These are phyloP conservation scores for Purpureocillium takamizusanense DNA, from an alignment of 2,329 filamentous ascomycete genomes.

Conservation along the genomic window DNA sequence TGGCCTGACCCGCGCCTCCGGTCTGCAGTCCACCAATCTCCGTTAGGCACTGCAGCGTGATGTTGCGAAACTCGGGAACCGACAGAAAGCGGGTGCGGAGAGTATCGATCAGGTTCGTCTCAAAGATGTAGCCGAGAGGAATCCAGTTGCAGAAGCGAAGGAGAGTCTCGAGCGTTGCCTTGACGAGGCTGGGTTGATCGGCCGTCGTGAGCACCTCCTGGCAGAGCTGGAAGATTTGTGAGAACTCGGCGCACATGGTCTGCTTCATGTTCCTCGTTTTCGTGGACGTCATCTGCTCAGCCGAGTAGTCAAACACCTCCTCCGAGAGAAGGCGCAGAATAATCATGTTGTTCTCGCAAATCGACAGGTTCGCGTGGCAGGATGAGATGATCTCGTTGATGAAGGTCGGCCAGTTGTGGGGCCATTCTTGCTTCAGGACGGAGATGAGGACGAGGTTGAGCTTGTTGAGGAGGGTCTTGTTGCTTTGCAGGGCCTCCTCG, in stretches of 20 bases:
- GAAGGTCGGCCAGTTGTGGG: slow-evolving; percentile 98
- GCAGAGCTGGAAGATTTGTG: slow-evolving; percentile 95
- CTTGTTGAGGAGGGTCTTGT: slow-evolving; percentile 93
- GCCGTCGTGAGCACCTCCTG: slow-evolving; percentile 90
- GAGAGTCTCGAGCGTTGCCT: slow-evolving; percentile 92
- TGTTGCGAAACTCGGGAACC: slow-evolving; percentile 89
- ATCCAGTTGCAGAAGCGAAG: slow-evolving; percentile 99
- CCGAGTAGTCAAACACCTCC: slow-evolving; percentile 97
- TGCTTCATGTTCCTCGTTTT: slow-evolving; percentile 96
- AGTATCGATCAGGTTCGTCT: slow-evolving; percentile 92
- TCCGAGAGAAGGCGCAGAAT: slow-evolving; percentile 92
- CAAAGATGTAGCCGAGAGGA: slow-evolving; percentile 95
- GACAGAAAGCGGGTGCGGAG: slow-evolving; percentile 87
- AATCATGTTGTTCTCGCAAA: slow-evolving; percentile 99
- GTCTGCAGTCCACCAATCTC: slow-evolving; percentile 94
- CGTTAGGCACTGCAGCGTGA: slow-evolving; percentile 92
- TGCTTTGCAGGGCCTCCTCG: slow-evolving; percentile 75
- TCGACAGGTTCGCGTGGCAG: slow-evolving; percentile 88
- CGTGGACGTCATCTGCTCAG: slow-evolving; percentile 97
- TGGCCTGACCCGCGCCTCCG: slow-evolving; percentile 54
- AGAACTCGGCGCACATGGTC: slow-evolving; percentile 98
- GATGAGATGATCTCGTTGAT: slow-evolving; percentile 99
- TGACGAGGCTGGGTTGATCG: slow-evolving; percentile 79
- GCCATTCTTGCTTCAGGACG: slow-evolving; percentile 98
- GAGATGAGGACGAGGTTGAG: slow-evolving; percentile 95